phyloP scores from a whole-genome alignment of 139 green algal species.

The Klebsormidium nitens region DNA sequence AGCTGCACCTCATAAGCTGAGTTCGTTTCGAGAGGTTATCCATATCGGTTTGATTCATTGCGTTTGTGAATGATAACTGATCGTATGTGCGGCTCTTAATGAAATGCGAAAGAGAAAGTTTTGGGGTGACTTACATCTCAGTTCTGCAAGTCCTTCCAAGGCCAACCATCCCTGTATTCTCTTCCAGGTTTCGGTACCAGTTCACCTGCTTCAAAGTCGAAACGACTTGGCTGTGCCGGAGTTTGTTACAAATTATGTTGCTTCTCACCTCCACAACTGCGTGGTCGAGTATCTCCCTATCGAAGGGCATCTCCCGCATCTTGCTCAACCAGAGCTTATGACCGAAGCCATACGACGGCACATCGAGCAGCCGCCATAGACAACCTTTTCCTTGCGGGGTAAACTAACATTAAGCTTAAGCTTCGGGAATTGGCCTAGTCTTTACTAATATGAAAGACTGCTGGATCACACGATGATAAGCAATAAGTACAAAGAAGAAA shows the following conservation, averaged over 20 bases:
- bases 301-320: slow-evolving; percentile 34
- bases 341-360: slow-evolving; percentile 7
- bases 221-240: slow-evolving; percentile 36
- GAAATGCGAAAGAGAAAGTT: too few species aligned
- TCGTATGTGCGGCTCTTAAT: too few species aligned
- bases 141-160: background rate
- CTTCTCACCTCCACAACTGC: slow-evolving; percentile 13
- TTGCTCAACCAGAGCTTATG: slow-evolving; percentile 21
- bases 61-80: too few species aligned
- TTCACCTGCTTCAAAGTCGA: slow-evolving; percentile 29
- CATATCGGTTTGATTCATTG: background rate
- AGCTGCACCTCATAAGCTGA: background rate
- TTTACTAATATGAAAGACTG: too few species aligned
- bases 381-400: too few species aligned
- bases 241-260: slow-evolving; percentile 23
- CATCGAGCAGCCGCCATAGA: too few species aligned
- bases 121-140: too few species aligned
- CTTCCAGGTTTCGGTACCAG: slow-evolving; percentile 8
- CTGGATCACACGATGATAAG: too few species aligned
- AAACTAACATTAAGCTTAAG: too few species aligned
- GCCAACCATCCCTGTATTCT: background rate
- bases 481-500: too few species aligned
- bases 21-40: background rate
- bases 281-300: slow-evolving; percentile 34
- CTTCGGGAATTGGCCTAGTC: too few species aligned